These are phyloP conservation scores for Choiromyces venosus DNA, from an alignment of 495 filamentous ascomycete species.

Conservation along the genomic window DNA sequence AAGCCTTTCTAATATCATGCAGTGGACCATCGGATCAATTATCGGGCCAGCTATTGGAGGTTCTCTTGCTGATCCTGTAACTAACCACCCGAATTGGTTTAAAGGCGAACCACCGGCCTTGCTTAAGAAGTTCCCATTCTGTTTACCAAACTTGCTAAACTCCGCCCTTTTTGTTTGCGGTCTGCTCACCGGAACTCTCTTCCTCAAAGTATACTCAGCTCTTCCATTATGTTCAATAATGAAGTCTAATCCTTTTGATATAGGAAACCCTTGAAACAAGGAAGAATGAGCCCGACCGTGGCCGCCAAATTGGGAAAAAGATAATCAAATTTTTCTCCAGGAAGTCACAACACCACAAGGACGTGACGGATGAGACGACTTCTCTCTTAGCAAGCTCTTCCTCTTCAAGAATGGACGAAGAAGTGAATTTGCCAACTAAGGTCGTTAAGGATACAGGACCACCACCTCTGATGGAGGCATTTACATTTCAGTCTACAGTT, in stretches of 20 bases:
- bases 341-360: conserved; percentile 40
- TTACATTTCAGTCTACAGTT: conserved; percentile 67
- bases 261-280: conserved; percentile 54
- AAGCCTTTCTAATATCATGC: conserved; percentile 7
- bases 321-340: conserved; percentile 44
- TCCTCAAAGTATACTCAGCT: conserved; percentile 48
- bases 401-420: conserved; percentile 41
- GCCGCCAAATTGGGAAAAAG: conserved; percentile 48
- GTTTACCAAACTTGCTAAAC: conserved; percentile 73
- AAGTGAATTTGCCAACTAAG: conserved; percentile 15
- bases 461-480: conserved; percentile 59
- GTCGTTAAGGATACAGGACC: conserved; percentile 26
- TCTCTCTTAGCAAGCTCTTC: conserved; percentile 29
- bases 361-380: conserved; percentile 37
- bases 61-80: conserved; percentile 69
- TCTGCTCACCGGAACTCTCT: conserved; percentile 60
- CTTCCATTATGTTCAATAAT: background rate
- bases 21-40: conserved; percentile 76
- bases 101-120: conserved; percentile 53
- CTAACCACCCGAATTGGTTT: conserved; percentile 63
- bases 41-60: conserved; percentile 86
- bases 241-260: background rate
- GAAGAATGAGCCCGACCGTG: conserved; percentile 50
- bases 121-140: conserved; percentile 70
- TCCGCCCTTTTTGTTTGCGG: conserved; percentile 66